Evolutionary conservation across 2,329 filamentous ascomycete genomes (phyloP).

Genomic region (Colletotrichum australisinense): DNA sequence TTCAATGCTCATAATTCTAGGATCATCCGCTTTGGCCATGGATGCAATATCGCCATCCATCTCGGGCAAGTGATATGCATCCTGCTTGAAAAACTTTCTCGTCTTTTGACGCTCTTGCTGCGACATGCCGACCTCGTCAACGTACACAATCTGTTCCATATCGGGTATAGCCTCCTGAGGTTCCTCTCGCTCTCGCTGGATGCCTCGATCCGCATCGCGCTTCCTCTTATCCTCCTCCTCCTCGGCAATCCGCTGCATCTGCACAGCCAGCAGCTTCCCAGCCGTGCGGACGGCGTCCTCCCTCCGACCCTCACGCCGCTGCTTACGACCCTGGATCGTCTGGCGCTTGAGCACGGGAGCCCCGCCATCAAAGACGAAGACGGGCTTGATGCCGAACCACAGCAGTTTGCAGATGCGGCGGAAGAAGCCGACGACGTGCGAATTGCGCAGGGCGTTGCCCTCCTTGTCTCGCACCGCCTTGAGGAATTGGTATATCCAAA

Average conservation of each 20-base stretch:
- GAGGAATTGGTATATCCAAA: slow-evolving; percentile 99
- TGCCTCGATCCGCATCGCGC: slow-evolving; percentile 54
- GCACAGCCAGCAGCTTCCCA: slow-evolving; percentile 89
- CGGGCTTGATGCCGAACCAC: slow-evolving; percentile 94
- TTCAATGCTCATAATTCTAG: slow-evolving; percentile 94
- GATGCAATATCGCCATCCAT: slow-evolving; percentile 81
- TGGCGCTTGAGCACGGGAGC: slow-evolving; percentile 91
- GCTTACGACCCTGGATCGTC: slow-evolving; percentile 84
- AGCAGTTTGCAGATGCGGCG: slow-evolving; percentile 97
- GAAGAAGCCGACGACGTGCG: slow-evolving; percentile 97
- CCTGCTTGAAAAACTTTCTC: slow-evolving; percentile 88
- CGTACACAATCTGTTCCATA: slow-evolving; percentile 81
- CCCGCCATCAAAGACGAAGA: slow-evolving; percentile 98
- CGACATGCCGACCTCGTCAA: slow-evolving; percentile 87
- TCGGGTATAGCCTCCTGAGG: slow-evolving; percentile 77
- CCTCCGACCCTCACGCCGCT: slow-evolving; percentile 84
- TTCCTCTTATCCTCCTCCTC: slow-evolving; percentile 80
- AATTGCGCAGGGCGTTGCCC: slow-evolving; percentile 95
- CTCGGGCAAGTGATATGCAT: slow-evolving; percentile 95
- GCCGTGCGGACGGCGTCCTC: slow-evolving; percentile 95
- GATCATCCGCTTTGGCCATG: slow-evolving; percentile 92
- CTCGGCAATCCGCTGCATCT: slow-evolving; percentile 91
- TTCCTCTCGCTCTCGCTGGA: slow-evolving; percentile 55
- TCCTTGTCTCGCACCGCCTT: slow-evolving; percentile 99
- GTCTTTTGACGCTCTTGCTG: slow-evolving; percentile 78